phyloP scores from a whole-genome alignment of 495 filamentous ascomycete genomes.

The Penicillium longicatenatum region DNA sequence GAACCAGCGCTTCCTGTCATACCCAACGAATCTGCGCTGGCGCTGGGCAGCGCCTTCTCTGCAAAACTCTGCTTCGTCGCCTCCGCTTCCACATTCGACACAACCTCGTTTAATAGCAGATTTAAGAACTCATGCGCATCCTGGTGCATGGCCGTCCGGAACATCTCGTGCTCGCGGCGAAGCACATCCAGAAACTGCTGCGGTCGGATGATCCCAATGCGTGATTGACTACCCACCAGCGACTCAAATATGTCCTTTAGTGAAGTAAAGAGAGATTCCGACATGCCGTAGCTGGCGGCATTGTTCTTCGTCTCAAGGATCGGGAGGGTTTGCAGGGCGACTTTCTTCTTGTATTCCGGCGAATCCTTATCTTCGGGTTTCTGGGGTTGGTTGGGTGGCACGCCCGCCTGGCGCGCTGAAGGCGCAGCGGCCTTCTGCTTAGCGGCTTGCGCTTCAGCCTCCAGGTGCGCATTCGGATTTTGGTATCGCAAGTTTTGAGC shows the following conservation, averaged over 20 bases:
- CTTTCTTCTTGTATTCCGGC: conserved; percentile 95
- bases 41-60: conserved; percentile 39
- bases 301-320: conserved; percentile 82
- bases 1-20: conserved; percentile 47
- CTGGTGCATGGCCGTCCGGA: conserved; percentile 94
- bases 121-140: conserved; percentile 98
- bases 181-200: conserved; percentile 92
- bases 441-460: conserved; percentile 46
- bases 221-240: conserved; percentile 75
- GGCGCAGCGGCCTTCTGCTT: conserved; percentile 44
- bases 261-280: conserved; percentile 89
- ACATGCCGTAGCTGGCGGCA: conserved; percentile 81
- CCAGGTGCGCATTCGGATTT: conserved; percentile 40
- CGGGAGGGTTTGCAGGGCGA: conserved; percentile 83
- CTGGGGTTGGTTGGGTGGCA: conserved; percentile 57
- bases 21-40: conserved; percentile 43
- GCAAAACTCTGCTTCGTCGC: conserved; percentile 54
- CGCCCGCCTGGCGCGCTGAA: conserved; percentile 49
- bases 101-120: conserved; percentile 91
- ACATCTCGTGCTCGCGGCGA: conserved; percentile 95
- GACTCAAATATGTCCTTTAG: conserved; percentile 96
- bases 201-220: conserved; percentile 90
- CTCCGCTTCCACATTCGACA: conserved; percentile 87
- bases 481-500: conserved; percentile 49
- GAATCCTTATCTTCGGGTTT: conserved; percentile 80